Conservation (phyloP, 1,284 basidiomycete genomes). For the Somion occarium region DNA sequence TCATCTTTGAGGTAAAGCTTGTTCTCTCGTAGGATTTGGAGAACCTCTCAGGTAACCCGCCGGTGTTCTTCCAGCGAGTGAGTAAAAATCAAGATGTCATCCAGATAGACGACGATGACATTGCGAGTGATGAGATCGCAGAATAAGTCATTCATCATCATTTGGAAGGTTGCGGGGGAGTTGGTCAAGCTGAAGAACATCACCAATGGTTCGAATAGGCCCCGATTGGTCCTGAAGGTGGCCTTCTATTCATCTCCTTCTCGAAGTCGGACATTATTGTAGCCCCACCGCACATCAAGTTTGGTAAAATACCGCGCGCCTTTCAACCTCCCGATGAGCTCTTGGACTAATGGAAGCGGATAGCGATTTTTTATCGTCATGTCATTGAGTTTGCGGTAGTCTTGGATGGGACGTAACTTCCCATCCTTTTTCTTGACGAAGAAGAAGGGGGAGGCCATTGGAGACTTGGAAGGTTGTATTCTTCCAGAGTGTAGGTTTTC, state of each 20-base stretch:
- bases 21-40: slow-evolving; percentile 23
- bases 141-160: slow-evolving; percentile 23
- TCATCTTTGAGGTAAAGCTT: slow-evolving; percentile 28
- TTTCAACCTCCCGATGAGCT: slow-evolving; percentile 26
- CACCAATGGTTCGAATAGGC: slow-evolving; percentile 26
- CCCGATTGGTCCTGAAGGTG: slow-evolving; percentile 14
- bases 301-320: slow-evolving; percentile 28
- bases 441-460: slow-evolving; percentile 28
- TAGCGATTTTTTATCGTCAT: slow-evolving; percentile 31
- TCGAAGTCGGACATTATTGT: slow-evolving; percentile 19
- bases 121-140: slow-evolving; percentile 10
- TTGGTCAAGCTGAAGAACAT: slow-evolving; percentile 32
- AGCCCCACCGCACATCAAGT: slow-evolving; percentile 27
- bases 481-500: slow-evolving; percentile 24
- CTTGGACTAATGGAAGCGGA: slow-evolving; percentile 29
- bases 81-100: slow-evolving; percentile 25
- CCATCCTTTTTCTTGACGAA: slow-evolving; percentile 40
- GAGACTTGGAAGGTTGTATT: slow-evolving; percentile 23
- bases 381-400: slow-evolving; percentile 24
- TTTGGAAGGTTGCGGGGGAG: slow-evolving; percentile 24
- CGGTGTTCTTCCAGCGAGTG: slow-evolving; percentile 18
- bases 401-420: slow-evolving; percentile 22
- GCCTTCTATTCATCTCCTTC: slow-evolving; percentile 17
- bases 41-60: slow-evolving; percentile 21
- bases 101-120: slow-evolving; percentile 19